A percentile compares a stretch with the other conserved stretches of the same genome.
These are phyloP conservation scores for Chenopodium album DNA, from an alignment of 148 eudicot species.

Conservation along the genomic window DNA sequence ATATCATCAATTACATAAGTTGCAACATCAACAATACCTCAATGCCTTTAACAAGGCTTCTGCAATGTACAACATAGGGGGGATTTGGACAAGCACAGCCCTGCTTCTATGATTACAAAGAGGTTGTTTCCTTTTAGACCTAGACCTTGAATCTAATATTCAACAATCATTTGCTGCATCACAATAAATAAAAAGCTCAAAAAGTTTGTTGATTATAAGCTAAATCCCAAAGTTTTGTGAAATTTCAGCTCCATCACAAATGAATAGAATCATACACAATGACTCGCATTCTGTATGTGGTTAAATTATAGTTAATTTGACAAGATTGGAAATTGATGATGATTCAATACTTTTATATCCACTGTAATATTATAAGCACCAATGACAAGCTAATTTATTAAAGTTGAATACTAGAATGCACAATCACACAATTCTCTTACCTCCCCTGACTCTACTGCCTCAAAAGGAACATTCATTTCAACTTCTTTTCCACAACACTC, in stretches of 20 bases:
- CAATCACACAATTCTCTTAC: slow-evolving; percentile 31
- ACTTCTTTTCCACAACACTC: slow-evolving; percentile 74
- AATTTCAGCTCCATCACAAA: not conserved
- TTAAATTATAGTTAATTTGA: not conserved
- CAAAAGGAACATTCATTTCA: slow-evolving; percentile 87
- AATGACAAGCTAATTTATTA: slow-evolving; percentile 1
- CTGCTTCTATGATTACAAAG: not conserved
- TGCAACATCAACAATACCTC: slow-evolving; percentile 8
- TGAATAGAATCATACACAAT: not conserved
- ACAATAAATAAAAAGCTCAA: not conserved
- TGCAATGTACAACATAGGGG: not conserved
- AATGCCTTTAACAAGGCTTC: not conserved
- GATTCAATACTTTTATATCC: not conserved
- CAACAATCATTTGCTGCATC: not conserved
- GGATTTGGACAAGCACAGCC: not conserved
- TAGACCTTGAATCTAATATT: not conserved
- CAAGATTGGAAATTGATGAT: not conserved
- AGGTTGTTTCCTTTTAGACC: not conserved
- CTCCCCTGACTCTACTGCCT: slow-evolving; percentile 65
- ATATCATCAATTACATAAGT: slow-evolving; percentile 5
- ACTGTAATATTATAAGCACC: not conserved
- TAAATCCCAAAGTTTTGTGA: not conserved
- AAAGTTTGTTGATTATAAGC: not conserved
- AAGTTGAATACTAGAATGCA: not conserved
- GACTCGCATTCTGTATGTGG: not conserved